These are phyloP conservation scores for Herpotrichia juniperi DNA, from an alignment of 2,329 filamentous ascomycete genomes.

Conservation along the genomic window DNA sequence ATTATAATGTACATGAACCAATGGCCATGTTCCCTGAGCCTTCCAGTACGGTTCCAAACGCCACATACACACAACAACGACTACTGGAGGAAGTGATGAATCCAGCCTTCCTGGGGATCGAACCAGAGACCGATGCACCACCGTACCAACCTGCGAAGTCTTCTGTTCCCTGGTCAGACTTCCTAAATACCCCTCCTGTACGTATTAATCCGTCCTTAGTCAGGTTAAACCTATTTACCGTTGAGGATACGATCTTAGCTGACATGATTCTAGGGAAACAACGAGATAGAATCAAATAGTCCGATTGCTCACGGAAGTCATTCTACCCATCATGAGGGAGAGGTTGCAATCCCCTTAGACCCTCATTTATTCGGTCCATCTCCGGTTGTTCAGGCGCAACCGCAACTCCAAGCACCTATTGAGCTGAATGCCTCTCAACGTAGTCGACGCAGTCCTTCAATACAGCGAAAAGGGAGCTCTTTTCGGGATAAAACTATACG, in stretches of 20 bases:
- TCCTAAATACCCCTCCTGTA: constrained; percentile 26
- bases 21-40: constrained; percentile 47
- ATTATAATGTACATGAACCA: constrained; percentile 49
- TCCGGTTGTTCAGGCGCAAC: too few species aligned
- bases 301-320: background rate
- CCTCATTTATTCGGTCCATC: too few species aligned
- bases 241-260: background rate
- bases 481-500: constrained; percentile 4
- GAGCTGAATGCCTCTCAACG: constrained; percentile 8
- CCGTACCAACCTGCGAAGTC: constrained; percentile 30
- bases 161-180: constrained; percentile 46
- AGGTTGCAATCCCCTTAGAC: background rate
- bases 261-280: background rate
- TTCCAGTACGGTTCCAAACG: constrained; percentile 51
- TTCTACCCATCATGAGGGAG: background rate
- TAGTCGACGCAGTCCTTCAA: constrained; percentile 10
- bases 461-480: constrained; percentile 8
- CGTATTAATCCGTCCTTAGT: background rate
- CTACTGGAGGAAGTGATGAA: constrained; percentile 43
- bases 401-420: too few species aligned
- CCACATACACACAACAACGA: constrained; percentile 48
- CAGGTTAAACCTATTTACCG: background rate
- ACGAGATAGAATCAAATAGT: background rate
- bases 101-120: constrained; percentile 31
- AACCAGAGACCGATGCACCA: constrained; percentile 14